These are phyloP conservation scores for Wilcoxina mikolae DNA, from an alignment of 495 filamentous ascomycete species.

Conservation along the genomic window DNA sequence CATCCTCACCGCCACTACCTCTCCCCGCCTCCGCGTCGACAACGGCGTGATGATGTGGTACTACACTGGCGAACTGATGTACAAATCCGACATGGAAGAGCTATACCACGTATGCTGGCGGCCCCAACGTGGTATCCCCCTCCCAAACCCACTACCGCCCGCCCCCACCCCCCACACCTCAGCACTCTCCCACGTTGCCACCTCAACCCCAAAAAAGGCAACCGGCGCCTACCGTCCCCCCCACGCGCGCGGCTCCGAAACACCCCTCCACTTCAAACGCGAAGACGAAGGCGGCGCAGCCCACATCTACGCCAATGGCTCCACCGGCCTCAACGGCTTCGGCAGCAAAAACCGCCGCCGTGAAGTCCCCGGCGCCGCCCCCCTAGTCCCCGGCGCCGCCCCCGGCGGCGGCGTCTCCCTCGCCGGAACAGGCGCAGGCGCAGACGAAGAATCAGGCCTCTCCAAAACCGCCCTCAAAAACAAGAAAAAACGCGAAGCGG, in stretches of 20 bases:
- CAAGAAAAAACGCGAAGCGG: slow-evolving; percentile 93
- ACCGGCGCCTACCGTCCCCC: slow-evolving; percentile 91
- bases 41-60: slow-evolving; percentile 95
- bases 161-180: slow-evolving; percentile 72
- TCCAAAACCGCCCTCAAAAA: slow-evolving; percentile 88
- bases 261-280: slow-evolving; percentile 88
- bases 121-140: slow-evolving; percentile 47
- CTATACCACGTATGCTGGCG: slow-evolving; percentile 88
- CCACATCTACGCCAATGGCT: slow-evolving; percentile 62
- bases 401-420: slow-evolving; percentile 57
- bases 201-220: slow-evolving; percentile 84
- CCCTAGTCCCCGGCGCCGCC: slow-evolving; percentile 52
- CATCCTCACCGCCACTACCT: slow-evolving; percentile 92
- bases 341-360: slow-evolving; percentile 50
- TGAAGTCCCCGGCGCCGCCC: slow-evolving; percentile 67
- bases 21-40: slow-evolving; percentile 84
- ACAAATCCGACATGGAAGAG: slow-evolving; percentile 85
- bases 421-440: slow-evolving; percentile 40
- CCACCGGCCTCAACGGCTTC: slow-evolving; percentile 58
- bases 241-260: slow-evolving; percentile 77
- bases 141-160: slow-evolving; percentile 59
- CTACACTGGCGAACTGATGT: slow-evolving; percentile 77
- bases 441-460: slow-evolving; percentile 51
- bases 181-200: slow-evolving; percentile 66
- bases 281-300: slow-evolving; percentile 94